Evolutionary conservation across 1,139 yeast species (phyloP), one percentile per base, ranked within the genome.

Genomic region (Sugiyamaella japonica): DNA sequence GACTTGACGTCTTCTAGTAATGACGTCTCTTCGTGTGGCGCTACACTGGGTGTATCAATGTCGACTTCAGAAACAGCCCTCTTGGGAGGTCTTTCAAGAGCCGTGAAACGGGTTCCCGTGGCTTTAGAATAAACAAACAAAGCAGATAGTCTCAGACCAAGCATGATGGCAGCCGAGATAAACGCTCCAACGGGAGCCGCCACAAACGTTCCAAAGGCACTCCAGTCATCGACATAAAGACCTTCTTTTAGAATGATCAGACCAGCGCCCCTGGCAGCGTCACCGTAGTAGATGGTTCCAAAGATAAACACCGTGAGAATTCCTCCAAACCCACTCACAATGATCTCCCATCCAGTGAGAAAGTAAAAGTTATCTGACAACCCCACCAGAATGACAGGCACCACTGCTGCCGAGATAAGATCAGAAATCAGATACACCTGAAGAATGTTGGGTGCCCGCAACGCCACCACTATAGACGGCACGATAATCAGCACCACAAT

Each of bases 171-270:
- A 1, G 89, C 84, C 58, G 85, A 74, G 1, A 85, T 59, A 2
- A 90, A 63, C 16, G 95, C 90, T 16, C 95, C 95, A 49, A 85
- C 78, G 3, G 97, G 97, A 1, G 97, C 95, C 61, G 85, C 87
- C 6, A 88, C 95, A 72, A 90, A 90, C 1, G 97, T 97, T 31
- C 96, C 97, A 72, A 90, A 91, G 0, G 96, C 84, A 65, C 95
- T 89, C 97, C 97, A 91, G 69, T 91, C 97, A 54, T 79, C 81
- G 57, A 79, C 76, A 68, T 91, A 91, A 40, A 91, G 73, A 51
- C 97, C 97, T 61, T 89, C 82, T 81, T 87, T 82, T 48, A 86
- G 73, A 56, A 90, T 77, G 56, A 86, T 69, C 48, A 90, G 76
- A 59, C 79, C 78, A n/a, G 87, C 97, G 62, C 97, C 98, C 58